Base-by-base conservation (phyloP, 108 stramenopile genomes). In the Fragilaria crotonensis region DNA sequence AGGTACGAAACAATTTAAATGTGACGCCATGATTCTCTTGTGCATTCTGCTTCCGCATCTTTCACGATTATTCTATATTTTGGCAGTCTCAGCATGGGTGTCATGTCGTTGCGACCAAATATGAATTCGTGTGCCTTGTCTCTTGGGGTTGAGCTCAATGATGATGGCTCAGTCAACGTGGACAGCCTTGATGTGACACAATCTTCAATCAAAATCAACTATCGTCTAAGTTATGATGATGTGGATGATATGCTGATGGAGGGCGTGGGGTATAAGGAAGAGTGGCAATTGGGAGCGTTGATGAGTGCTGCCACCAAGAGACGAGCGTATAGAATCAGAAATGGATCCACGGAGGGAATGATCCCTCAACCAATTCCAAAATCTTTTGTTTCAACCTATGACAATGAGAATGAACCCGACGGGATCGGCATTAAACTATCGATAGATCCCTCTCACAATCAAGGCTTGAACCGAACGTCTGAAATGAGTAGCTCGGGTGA, bases 191-290 rank as follows among this genome's bases (percentile, higher is more conserved):
- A 79, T n/a, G 52, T 87, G 1, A 76, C 74, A 11, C 76, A 83
- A 3, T 86, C 85, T 4, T 30, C 67, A 23, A 70, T 90, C 21
- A 67, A 63, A 18, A 83, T 90, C 11, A 25, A 67, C n/a, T 90
- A 90, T 53, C 63, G 81, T 17, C 57, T 90, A 3, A 83, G 84
- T 3, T 90, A 84, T 51, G 83, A 90, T 22, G 81, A 90, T 26
- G 89, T 81, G 0, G 85, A 90, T 57, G 85, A 90, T 62, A 90
- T 90, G 89, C 71, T 90, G 0, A 79, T 80, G 47, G 71, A 70
- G 49, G 89, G 89, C 2, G 73, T 84, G 5, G 89, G 67, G 3
- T 87, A 84, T 49, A 57, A 52, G 1, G 89, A 90, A 63, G 89
- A 90, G 57, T 90, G 89, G 89, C 66, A 90, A 64, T 50, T 90